Base-by-base conservation (phyloP, 495 filamentous ascomycete species). In the Cryomyces antarcticus region DNA sequence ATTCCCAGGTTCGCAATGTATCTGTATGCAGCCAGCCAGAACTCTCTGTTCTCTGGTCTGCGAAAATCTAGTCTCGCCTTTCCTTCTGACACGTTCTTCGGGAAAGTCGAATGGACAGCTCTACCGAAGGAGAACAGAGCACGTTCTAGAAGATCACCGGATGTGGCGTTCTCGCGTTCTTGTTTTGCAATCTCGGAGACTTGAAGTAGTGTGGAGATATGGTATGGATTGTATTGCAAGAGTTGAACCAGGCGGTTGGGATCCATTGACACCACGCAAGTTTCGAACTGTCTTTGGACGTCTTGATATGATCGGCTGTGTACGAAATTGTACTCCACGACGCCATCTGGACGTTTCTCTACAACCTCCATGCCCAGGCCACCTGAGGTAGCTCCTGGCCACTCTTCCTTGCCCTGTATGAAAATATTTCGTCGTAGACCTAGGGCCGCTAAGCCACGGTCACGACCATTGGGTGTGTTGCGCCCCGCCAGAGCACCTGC, bases 91-190 rank as follows among this genome's bases (percentile, higher is more conserved):
- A 96, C 62, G 42, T 74, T 72, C 30, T 66, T 71, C 10, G 70
- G 65, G 54, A 96, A 97, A 1, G 77, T 72, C 7, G 82, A 85
- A 44, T 86, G 75, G 1, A 78, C 71, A 5, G 84, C 80, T 7
- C 92, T 72, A 11, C 89, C 89, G 53, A 99, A 89, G 30, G 81
- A 82, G 63, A 93, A 96, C 7, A 99, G 68, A 2, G 88, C 86
- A 31, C 89, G 69, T 60, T 96, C 89, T 41, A 94, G 73, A 6
- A 95, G 70, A 50, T 96, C 89, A 27, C 82, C 78, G 2, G 88
- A 74, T 3, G 84, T 70, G 4, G 85, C 73, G 49, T 84, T 75
- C 54, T 96, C 88, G 31, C 81, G 69, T 52, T 94, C 80, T 37
- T 94, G 80, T 55, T 85, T 82, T 13, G 84, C 84, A 37, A 95